A percentile compares a stretch with the other conserved stretches of the same genome.
Conservation (phyloP, 768 basidiomycete genomes). For the Tulasnella calospora region DNA sequence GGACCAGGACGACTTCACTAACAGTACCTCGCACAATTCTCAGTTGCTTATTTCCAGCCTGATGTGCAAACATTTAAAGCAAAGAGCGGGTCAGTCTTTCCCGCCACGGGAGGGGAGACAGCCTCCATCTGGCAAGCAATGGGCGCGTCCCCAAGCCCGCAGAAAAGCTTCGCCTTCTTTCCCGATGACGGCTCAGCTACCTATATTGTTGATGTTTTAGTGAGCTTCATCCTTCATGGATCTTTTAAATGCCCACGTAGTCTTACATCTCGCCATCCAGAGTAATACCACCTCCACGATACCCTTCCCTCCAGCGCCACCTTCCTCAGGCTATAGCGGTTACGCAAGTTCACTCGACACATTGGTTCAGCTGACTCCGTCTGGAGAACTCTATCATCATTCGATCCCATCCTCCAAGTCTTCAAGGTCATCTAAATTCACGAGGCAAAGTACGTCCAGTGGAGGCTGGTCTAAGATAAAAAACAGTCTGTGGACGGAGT, state of each 20-base stretch:
- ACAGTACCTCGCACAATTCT: neutral
- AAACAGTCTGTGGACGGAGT: neutral
- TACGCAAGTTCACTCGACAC: slow-evolving; percentile 60
- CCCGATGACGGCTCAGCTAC: slow-evolving; percentile 66
- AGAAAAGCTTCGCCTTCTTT: slow-evolving; percentile 71
- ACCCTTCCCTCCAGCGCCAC: slow-evolving; percentile 9
- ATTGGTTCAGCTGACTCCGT: slow-evolving; percentile 63
- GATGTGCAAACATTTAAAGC: slow-evolving; percentile 54
- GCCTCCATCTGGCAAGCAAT: slow-evolving; percentile 51
- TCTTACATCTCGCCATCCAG: neutral
- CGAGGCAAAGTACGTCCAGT: neutral
- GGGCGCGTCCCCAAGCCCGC: slow-evolving; percentile 42
- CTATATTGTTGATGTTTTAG: slow-evolving; percentile 70
- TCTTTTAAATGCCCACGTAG: neutral
- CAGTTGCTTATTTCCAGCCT: slow-evolving; percentile 79
- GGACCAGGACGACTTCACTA: neutral
- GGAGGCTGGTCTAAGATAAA: slow-evolving; percentile 6
- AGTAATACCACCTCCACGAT: slow-evolving; percentile 5
- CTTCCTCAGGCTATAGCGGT: slow-evolving; percentile 34
- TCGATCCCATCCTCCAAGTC: slow-evolving; percentile 37
- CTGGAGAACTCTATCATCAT: slow-evolving; percentile 53
- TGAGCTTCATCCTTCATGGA: slow-evolving; percentile 31
- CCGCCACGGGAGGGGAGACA: slow-evolving; percentile 61
- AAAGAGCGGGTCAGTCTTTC: slow-evolving; percentile 51
- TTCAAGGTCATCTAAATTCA: neutral